These are phyloP conservation scores for Clavariopsis aquatica DNA, from an alignment of 495 filamentous ascomycete species.

Conservation along the genomic window DNA sequence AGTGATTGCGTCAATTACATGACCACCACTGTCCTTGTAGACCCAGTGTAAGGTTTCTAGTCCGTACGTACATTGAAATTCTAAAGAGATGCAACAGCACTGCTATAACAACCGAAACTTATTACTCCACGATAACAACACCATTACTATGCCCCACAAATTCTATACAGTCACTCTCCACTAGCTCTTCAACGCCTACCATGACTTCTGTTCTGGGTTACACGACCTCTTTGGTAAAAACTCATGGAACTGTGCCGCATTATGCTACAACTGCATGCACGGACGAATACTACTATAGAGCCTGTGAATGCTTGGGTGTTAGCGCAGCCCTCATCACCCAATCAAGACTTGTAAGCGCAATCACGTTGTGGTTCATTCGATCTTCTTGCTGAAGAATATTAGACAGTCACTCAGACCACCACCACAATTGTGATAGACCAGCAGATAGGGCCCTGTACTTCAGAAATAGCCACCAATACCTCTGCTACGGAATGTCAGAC, in stretches of 20 bases:
- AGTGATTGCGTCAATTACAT: slow-evolving; percentile 28
- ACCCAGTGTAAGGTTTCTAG: slow-evolving; percentile 19
- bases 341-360: too few species aligned
- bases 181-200: neutral
- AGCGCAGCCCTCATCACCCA: neutral
- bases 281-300: slow-evolving; percentile 15
- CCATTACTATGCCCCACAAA: neutral
- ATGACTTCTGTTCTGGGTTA: neutral
- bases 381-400: too few species aligned
- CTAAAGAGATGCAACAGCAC: slow-evolving; percentile 7
- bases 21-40: slow-evolving; percentile 23
- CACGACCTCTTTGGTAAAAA: neutral
- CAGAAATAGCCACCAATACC: too few species aligned
- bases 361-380: too few species aligned
- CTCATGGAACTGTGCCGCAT: slow-evolving; percentile 11
- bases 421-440: too few species aligned
- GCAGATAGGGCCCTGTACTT: too few species aligned
- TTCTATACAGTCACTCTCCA: neutral
- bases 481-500: too few species aligned
- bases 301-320: slow-evolving; percentile 24
- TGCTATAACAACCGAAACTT: slow-evolving; percentile 11
- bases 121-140: slow-evolving; percentile 3
- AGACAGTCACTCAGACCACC: too few species aligned
- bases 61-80: neutral
- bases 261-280: slow-evolving; percentile 31